These are phyloP conservation scores for Ochromonadaceae sp. DNA, from an alignment of 352 stramenopile genomes.

Conservation along the genomic window DNA sequence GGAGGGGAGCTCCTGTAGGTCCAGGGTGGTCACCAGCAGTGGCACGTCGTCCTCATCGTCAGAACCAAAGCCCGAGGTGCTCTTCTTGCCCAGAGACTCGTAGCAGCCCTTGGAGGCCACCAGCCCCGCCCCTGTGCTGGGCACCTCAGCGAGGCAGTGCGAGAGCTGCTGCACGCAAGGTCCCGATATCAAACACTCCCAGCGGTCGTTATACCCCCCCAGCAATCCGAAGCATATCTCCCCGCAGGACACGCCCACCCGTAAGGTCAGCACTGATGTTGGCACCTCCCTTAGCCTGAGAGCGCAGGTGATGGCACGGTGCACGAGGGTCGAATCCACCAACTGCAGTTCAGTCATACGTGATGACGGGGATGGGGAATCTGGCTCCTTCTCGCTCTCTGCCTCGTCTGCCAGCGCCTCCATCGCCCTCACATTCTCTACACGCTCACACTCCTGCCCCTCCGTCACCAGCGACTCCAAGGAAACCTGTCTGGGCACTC, in stretches of 20 bases:
- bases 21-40: not conserved
- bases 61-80: no score
- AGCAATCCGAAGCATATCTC: slow-evolving; percentile 2
- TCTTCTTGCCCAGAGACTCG: no score
- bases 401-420: not conserved
- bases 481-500: no score
- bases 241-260: not conserved
- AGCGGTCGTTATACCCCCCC: not conserved
- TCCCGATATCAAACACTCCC: slow-evolving; percentile 1
- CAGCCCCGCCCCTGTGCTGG: not conserved
- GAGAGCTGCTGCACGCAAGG: not conserved
- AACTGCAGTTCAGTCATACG: no score
- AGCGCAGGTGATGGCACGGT: not conserved
- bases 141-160: not conserved
- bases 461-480: no score
- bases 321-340: no score
- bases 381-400: not conserved
- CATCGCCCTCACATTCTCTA: not conserved
- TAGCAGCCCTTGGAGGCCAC: no score
- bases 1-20: not conserved
- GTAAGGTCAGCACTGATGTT: not conserved
- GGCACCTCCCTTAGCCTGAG: not conserved
- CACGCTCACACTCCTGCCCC: no score
- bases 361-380: no score
- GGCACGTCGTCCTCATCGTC: no score